Percentiles rank a stretch among this genome's conserved stretches.
phyloP scores from a whole-genome alignment of 306 rosid species.

The Gastrolobium villosum region DNA sequence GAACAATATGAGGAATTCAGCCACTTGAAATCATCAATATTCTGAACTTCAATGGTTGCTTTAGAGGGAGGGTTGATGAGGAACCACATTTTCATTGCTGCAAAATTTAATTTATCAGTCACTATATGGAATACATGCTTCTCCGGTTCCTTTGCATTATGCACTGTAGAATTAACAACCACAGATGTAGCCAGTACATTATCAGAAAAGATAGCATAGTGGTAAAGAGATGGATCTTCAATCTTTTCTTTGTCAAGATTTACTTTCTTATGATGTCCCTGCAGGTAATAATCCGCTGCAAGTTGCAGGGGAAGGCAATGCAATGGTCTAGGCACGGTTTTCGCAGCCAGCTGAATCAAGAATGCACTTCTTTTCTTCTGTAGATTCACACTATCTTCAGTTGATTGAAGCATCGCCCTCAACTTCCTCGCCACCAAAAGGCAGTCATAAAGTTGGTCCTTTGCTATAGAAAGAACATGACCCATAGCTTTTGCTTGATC shows the following conservation, averaged over 20 bases:
- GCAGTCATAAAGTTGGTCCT: conserved; percentile 89
- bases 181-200: conserved; percentile 95
- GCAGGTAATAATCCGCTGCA: conserved; percentile 80
- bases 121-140: conserved; percentile 95
- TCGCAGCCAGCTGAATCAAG: conserved; percentile 94
- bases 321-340: conserved; percentile 88
- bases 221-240: conserved; percentile 86
- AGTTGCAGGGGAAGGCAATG: conserved; percentile 94
- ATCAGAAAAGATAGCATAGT: conserved; percentile 96
- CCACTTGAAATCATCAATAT: conserved; percentile 95
- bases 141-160: conserved; percentile 86
- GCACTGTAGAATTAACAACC: conserved; percentile 90
- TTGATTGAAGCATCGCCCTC: conserved; percentile 90
- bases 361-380: conserved; percentile 88
- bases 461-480: conserved; percentile 82
- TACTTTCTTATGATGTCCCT: conserved; percentile 71
- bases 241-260: conserved; percentile 63
- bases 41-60: conserved; percentile 84
- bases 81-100: conserved; percentile 98
- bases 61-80: conserved; percentile 80
- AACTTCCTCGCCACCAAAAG: conserved; percentile 75
- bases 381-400: conserved; percentile 74
- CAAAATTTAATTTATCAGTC: conserved; percentile 88
- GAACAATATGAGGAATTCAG: conserved; percentile 97
- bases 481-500: conserved; percentile 96